Evolutionary conservation across 495 filamentous ascomycete species (phyloP).

Genomic region (Physcia stellaris): DNA sequence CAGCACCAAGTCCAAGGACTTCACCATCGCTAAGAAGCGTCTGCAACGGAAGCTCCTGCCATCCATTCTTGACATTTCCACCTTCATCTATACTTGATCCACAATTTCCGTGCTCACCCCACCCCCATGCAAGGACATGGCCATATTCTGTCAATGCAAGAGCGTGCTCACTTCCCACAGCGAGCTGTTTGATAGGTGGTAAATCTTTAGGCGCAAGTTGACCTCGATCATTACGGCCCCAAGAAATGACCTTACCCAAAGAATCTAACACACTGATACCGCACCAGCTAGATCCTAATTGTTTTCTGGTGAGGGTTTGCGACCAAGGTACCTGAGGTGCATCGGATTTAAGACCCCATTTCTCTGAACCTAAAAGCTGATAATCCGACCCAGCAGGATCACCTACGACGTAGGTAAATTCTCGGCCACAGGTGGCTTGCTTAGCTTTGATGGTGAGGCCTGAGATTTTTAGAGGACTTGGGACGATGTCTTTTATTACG

Average conservation of each 20-base stretch:
- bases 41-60: constrained; percentile 46
- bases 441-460: constrained; percentile 39
- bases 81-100: constrained; percentile 47
- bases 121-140: constrained; percentile 67
- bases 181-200: constrained; percentile 39
- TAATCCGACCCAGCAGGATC: constrained; percentile 37
- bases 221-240: constrained; percentile 73
- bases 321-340: constrained; percentile 31
- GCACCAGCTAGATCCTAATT: constrained; percentile 67
- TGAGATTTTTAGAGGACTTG: constrained; percentile 43
- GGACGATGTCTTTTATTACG: constrained; percentile 29
- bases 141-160: constrained; percentile 50
- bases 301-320: too few relatives aligned
- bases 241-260: constrained; percentile 42
- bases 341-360: constrained; percentile 43
- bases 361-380: constrained; percentile 53
- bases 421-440: constrained; percentile 60
- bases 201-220: constrained; percentile 55
- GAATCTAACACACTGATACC: constrained; percentile 54
- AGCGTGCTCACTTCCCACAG: constrained; percentile 78
- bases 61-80: constrained; percentile 50
- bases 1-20: constrained; percentile 53
- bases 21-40: constrained; percentile 10
- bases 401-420: constrained; percentile 65
- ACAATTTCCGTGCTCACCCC: constrained; percentile 97